phyloP scores from a whole-genome alignment of 2,329 filamentous ascomycete genomes.

The Colletotrichum kahawae region DNA sequence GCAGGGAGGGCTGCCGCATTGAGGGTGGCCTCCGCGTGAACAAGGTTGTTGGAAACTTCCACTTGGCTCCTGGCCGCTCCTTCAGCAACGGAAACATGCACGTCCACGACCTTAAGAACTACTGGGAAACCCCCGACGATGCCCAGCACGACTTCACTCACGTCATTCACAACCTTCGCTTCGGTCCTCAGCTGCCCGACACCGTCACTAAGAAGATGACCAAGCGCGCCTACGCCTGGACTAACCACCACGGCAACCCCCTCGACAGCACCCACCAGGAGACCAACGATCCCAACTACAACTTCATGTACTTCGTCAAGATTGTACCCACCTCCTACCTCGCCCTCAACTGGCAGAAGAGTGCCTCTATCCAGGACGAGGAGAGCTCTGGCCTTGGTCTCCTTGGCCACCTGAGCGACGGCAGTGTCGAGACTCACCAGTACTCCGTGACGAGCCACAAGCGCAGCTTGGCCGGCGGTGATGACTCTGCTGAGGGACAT shows the following conservation, averaged over 20 bases:
- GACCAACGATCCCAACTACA: slow-evolving; percentile 83
- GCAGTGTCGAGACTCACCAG: slow-evolving; percentile 95
- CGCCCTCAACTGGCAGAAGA: slow-evolving; percentile 84
- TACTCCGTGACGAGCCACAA: slow-evolving; percentile 98
- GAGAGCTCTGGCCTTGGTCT: slow-evolving; percentile 69
- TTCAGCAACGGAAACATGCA: slow-evolving; percentile 98
- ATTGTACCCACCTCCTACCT: slow-evolving; percentile 96
- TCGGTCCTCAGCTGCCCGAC: slow-evolving; percentile 89
- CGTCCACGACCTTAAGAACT: slow-evolving; percentile 96
- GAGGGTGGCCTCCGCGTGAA: slow-evolving; percentile 93
- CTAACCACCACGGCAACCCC: slow-evolving; percentile 90
- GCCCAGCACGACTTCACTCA: slow-evolving; percentile 88
- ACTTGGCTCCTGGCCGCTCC: slow-evolving; percentile 92
- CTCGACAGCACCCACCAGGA: slow-evolving; percentile 80
- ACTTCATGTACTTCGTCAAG: slow-evolving; percentile 99
- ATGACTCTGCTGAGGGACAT: slow-evolving; percentile 86
- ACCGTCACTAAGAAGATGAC: slow-evolving; percentile 67
- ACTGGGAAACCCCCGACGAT: slow-evolving; percentile 75
- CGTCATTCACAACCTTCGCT: slow-evolving; percentile 85
- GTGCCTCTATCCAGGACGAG: slow-evolving; percentile 45
- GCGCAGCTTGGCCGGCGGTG: slow-evolving; percentile 82
- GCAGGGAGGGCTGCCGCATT: slow-evolving; percentile 91
- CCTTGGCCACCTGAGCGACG: slow-evolving; percentile 69
- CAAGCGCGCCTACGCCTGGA: slow-evolving; percentile 65
- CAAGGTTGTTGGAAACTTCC: slow-evolving; percentile 99